These are phyloP conservation scores for Clausena lansium DNA, from an alignment of 345 rosid genomes.

Conservation along the genomic window DNA sequence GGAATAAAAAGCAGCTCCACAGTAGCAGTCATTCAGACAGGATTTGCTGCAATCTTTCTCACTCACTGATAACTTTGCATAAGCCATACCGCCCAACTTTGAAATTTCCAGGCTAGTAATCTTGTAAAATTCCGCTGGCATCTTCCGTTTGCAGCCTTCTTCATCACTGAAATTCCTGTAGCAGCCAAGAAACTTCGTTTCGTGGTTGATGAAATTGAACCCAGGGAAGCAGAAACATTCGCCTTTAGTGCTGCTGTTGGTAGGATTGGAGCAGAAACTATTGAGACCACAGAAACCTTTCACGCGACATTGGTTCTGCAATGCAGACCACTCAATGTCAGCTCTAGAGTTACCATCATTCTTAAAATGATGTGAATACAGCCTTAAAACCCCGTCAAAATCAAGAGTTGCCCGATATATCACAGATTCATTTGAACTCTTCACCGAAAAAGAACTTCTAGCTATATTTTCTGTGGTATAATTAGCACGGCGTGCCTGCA, in stretches of 20 bases:
- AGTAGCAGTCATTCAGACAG: conserved; percentile 25
- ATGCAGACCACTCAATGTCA: neutral
- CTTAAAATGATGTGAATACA: conserved; percentile 21
- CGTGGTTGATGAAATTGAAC: conserved; percentile 4
- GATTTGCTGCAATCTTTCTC: conserved; percentile 14
- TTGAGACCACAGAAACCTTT: conserved; percentile 22
- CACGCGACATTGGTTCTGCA: conserved; percentile 1
- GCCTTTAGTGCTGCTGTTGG: neutral
- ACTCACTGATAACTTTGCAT: neutral
- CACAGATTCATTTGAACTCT: neutral
- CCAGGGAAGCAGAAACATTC: conserved; percentile 20
- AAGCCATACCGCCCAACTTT: neutral
- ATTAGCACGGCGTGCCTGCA: neutral
- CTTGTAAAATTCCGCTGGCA: neutral
- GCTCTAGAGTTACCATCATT: neutral
- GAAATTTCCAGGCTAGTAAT: neutral
- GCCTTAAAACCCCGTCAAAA: conserved; percentile 22
- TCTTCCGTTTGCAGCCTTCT: conserved; percentile 10
- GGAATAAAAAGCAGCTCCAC: conserved; percentile 10
- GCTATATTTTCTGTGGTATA: neutral
- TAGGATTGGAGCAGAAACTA: conserved; percentile 11
- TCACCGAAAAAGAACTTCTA: neutral
- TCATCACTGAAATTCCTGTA: neutral
- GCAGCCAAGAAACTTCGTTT: conserved; percentile 3
- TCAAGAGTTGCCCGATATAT: conserved; percentile 23